A percentile compares a stretch with the other conserved stretches of the same genome.
Conservation (phyloP, 2,329 filamentous ascomycete genomes). For the Bretziella fagacearum region DNA sequence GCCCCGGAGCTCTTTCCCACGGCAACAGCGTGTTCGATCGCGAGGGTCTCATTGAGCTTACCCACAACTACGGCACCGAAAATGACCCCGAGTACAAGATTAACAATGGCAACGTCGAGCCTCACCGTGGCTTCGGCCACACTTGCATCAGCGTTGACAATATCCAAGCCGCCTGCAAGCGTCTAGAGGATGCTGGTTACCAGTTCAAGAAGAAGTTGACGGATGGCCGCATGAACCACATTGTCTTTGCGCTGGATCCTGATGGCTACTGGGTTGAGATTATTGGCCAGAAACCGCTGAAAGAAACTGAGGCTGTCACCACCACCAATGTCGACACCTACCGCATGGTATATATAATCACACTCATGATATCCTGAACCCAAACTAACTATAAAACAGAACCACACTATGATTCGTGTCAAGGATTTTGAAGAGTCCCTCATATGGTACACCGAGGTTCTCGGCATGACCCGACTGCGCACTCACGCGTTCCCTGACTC, state of each 20-base stretch:
- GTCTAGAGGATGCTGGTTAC: constrained; percentile 80
- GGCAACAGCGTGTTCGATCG: constrained; percentile 62
- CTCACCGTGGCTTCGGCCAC: constrained; percentile 69
- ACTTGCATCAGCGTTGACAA: constrained; percentile 69
- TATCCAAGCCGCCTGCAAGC: constrained; percentile 76
- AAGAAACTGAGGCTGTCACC: constrained; percentile 54
- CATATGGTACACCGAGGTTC: constrained; percentile 66
- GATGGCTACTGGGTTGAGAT: constrained; percentile 81
- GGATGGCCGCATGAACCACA: constrained; percentile 72
- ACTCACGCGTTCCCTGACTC: constrained; percentile 52
- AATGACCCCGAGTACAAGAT: constrained; percentile 62
- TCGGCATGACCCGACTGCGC: constrained; percentile 74
- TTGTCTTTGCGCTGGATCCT: constrained; percentile 80
- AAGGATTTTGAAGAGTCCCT: constrained; percentile 62
- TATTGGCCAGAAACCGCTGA: constrained; percentile 52
- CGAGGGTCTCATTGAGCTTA: constrained; percentile 78
- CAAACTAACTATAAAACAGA: constrained; percentile 27
- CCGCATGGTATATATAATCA: constrained; percentile 36
- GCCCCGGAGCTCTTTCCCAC: constrained; percentile 53
- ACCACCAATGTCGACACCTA: constrained; percentile 62
- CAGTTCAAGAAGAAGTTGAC: constrained; percentile 87
- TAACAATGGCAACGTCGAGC: constrained; percentile 82
- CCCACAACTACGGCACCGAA: constrained; percentile 77
- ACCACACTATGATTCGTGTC: constrained; percentile 89
- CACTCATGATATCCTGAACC: not conserved